Conservation (phyloP, 129 eudicot genomes). For the Arctium lappa region DNA sequence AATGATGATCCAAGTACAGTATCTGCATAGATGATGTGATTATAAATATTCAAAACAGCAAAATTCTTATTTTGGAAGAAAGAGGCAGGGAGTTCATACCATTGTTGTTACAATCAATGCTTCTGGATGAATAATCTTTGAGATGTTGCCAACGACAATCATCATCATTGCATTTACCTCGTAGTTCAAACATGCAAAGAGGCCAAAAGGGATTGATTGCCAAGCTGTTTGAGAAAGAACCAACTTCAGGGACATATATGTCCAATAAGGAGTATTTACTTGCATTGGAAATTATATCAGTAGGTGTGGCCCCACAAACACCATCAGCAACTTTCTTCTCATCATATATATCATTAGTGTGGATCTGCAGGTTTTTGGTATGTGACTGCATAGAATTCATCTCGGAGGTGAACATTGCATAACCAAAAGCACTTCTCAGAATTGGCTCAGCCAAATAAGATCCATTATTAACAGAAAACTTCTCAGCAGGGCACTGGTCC, state of each 20-base stretch:
- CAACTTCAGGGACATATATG: conserved; percentile 30
- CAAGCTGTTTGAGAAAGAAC: conserved; percentile 50
- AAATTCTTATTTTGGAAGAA: background rate
- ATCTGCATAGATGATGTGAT: conserved; percentile 39
- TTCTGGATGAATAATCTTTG: conserved; percentile 42
- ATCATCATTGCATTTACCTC: conserved; percentile 77
- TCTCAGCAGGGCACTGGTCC: conserved; percentile 18
- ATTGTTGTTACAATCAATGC: conserved; percentile 11
- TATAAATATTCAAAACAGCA: background rate
- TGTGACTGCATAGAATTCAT: conserved; percentile 18
- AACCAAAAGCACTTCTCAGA: conserved; percentile 40
- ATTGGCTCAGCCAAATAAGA: conserved; percentile 30
- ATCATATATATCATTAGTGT: conserved; percentile 10
- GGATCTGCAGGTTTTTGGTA: conserved; percentile 3
- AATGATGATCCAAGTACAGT: conserved; percentile 18
- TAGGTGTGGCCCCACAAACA: conserved; percentile 15
- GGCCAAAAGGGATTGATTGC: conserved; percentile 71
- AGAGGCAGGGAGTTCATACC: conserved; percentile 20
- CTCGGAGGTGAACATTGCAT: conserved; percentile 28
- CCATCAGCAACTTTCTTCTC: conserved; percentile 13
- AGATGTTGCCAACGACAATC: conserved; percentile 79
- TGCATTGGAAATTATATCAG: conserved; percentile 15
- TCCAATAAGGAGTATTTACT: conserved; percentile 25
- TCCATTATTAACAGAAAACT: conserved; percentile 18
- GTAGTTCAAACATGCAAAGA: conserved; percentile 75